A percentile compares a stretch with the other conserved stretches of the same genome.
Conservation (phyloP, 1,284 basidiomycete species). For the Porogramme epimiltina region DNA sequence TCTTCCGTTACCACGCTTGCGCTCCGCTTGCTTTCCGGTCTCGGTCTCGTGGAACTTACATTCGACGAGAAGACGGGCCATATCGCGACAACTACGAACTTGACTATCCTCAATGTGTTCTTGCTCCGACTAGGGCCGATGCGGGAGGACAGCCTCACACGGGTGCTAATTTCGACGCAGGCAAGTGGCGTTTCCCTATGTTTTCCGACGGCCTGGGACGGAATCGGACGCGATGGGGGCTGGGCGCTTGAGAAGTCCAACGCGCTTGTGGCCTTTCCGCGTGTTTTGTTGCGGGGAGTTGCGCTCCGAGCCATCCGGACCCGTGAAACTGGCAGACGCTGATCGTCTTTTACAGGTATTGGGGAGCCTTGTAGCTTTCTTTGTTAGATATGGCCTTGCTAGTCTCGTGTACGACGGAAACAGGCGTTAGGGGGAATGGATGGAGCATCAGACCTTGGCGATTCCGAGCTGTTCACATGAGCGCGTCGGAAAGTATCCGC, state of each 20-base stretch:
- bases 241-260: too few species aligned
- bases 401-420: conserved; percentile 89
- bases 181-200: conserved; percentile 36
- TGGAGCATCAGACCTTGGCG: background rate
- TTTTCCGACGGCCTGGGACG: background rate
- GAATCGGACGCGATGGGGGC: background rate
- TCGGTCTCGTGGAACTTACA: conserved; percentile 73
- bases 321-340: background rate
- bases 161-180: conserved; percentile 74
- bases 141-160: conserved; percentile 77
- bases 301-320: background rate
- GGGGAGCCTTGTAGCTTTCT: conserved; percentile 80
- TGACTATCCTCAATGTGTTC: conserved; percentile 87
- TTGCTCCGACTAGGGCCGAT: conserved; percentile 80
- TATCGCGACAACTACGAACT: conserved; percentile 76
- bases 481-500: conserved; percentile 4
- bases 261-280: background rate
- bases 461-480: background rate
- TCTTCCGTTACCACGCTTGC: conserved; percentile 52
- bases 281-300: background rate
- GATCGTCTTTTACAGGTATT: conserved; percentile 12
- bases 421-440: conserved; percentile 52
- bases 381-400: conserved; percentile 85
- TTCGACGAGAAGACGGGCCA: conserved; percentile 52
- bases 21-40: conserved; percentile 57